Base-by-base conservation (phyloP, 2,329 filamentous ascomycete species). In the Talaromyces funiculosus region DNA sequence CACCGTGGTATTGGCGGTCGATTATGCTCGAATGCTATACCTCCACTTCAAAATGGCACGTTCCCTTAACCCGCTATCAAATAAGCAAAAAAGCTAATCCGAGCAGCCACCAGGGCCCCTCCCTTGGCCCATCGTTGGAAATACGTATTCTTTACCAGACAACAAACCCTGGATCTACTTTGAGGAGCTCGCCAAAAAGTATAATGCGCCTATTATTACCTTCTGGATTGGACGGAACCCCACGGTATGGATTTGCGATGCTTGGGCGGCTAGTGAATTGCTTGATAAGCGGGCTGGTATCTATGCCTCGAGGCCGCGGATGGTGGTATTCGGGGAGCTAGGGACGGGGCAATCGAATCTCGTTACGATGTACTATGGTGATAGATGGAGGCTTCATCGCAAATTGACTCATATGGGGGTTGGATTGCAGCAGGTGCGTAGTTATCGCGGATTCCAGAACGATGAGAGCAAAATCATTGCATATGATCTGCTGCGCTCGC, bases 111-210 rank as follows among this genome's bases (percentile, higher is more conserved):
- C 82, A 2, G 82, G 82, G 0, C 82, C 82, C 0, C 75, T 82
- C 3, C 82, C 82, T 2, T 75, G 75, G 63, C 82, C 82, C 4
- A 76, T 85, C 33, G 71, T 84, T 3, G 82, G 82, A 35, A 85
- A 84, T 66, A 84, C 82, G 0, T 82, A 81, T 60, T 77, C 78
- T 62, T 74, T 85, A 3, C 82, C 82, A 1, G 75, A 80, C 24
- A 75, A 73, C 59, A 84, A 84, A 66, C 82, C 83, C 2, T 85
- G 83, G 83, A 75, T 84, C 24, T 82, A 81, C 68, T 84, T 85
- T 64, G 81, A 85, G 58, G 67, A 80, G 64, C 69, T 84, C 0
- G 81, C 82, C 3, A 80, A 81, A 64, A 67, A 72, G 51, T 80
- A 82, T 66, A 69, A 79, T 4, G 73, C 78, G 0, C 78, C 81